A percentile compares a stretch with the other conserved stretches of the same genome.
Conservation (phyloP, 345 rosid genomes). For the Eutrema japonicum region DNA sequence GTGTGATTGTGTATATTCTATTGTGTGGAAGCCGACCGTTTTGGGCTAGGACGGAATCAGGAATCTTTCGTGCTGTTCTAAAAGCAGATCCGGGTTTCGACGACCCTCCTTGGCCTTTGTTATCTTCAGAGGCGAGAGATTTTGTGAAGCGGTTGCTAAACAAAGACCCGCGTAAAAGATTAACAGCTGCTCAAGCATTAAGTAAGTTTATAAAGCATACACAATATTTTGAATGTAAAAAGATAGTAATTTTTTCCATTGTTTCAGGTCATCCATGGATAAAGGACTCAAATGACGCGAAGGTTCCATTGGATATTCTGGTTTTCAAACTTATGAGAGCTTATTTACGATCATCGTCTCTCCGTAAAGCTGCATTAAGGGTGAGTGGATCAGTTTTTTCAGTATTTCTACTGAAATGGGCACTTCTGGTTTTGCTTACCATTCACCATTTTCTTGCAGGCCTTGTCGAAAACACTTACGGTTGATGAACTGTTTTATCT, state of each 20-base stretch:
- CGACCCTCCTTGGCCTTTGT: slow-evolving; percentile 89
- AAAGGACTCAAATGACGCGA: slow-evolving; percentile 55
- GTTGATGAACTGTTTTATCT: slow-evolving; percentile 80
- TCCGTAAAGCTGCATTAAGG: slow-evolving; percentile 94
- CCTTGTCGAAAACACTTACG: slow-evolving; percentile 83
- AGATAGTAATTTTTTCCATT: slow-evolving; percentile 5
- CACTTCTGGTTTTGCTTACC: slow-evolving; percentile 30
- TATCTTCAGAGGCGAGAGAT: slow-evolving; percentile 86
- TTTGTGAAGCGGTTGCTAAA: slow-evolving; percentile 81
- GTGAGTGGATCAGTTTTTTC: slow-evolving; percentile 48
- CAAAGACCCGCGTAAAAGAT: slow-evolving; percentile 94
- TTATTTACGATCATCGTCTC: slow-evolving; percentile 86
- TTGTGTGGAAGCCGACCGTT: slow-evolving; percentile 97
- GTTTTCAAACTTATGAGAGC: slow-evolving; percentile 82
- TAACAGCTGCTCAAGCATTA: slow-evolving; percentile 97
- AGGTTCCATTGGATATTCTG: slow-evolving; percentile 72
- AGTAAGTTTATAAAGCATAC: slow-evolving; percentile 54
- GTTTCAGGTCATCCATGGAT: slow-evolving; percentile 94
- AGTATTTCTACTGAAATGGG: not conserved
- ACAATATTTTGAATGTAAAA: not conserved
- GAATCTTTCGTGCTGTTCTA: slow-evolving; percentile 89
- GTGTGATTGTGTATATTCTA: slow-evolving; percentile 90
- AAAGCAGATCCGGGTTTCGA: slow-evolving; percentile 95
- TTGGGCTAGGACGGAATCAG: slow-evolving; percentile 97
- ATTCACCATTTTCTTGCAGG: slow-evolving; percentile 54